Conservation (phyloP, 2,329 filamentous ascomycete species). For the Polychaeton citri region DNA sequence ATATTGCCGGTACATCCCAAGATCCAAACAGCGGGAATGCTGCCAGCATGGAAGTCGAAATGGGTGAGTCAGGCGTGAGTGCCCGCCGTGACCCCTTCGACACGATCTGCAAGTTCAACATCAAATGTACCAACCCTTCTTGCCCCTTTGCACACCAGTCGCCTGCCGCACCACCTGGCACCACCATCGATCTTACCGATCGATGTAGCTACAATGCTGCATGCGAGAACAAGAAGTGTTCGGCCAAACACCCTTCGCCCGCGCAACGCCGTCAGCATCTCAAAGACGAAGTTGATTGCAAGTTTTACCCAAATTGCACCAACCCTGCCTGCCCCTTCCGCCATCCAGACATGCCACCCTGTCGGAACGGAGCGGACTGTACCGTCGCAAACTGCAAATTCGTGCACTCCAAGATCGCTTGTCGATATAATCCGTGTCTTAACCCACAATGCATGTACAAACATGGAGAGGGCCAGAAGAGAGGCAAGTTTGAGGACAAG, state of each 20-base stretch:
- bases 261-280: constrained; percentile 58
- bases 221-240: constrained; percentile 94
- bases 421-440: constrained; percentile 82
- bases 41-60: constrained; percentile 49
- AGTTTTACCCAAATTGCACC: constrained; percentile 82
- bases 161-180: constrained; percentile 68
- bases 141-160: constrained; percentile 94
- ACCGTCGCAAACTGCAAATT: constrained; percentile 73
- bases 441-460: constrained; percentile 82
- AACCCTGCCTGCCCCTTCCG: constrained; percentile 80
- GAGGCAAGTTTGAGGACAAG: constrained; percentile 68
- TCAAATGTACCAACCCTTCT: constrained; percentile 73
- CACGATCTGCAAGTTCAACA: constrained; percentile 77
- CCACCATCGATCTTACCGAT: constrained; percentile 65
- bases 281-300: constrained; percentile 72
- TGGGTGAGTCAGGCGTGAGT: constrained; percentile 26
- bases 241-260: constrained; percentile 81
- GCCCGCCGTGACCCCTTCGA: constrained; percentile 40
- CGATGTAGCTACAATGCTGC: constrained; percentile 74
- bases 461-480: constrained; percentile 77
- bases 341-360: constrained; percentile 75
- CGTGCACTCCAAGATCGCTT: constrained; percentile 70
- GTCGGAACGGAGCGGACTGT: constrained; percentile 85
- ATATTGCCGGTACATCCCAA: not conserved
- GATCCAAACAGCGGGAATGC: constrained; percentile 20